Evolutionary conservation across 352 stramenopile species (phyloP).

Genomic region (Globisporangium iwayamae): DNA sequence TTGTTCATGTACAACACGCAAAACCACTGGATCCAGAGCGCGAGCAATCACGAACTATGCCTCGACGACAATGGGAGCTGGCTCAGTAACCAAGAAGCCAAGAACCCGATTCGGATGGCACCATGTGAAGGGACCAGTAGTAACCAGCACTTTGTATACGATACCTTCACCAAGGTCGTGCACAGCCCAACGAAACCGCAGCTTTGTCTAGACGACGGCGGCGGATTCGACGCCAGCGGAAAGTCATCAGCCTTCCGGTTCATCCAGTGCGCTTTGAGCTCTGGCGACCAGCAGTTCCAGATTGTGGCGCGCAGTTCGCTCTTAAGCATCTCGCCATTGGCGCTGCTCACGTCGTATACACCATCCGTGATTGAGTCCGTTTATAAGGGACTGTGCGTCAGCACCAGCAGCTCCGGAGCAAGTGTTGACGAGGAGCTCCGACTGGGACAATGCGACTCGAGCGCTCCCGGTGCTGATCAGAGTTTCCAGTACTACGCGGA

Average conservation of each 20-base stretch:
- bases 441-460: slow-evolving; percentile 2
- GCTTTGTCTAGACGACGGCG: slow-evolving; percentile 14
- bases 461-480: not conserved
- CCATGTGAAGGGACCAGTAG: not conserved
- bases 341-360: not conserved
- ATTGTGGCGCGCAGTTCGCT: not conserved
- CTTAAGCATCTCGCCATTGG: not conserved
- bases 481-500: slow-evolving; percentile 10
- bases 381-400: slow-evolving; percentile 12
- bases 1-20: slow-evolving; percentile 10
- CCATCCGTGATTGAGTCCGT: slow-evolving; percentile 12
- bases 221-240: not conserved
- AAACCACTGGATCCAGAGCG: slow-evolving; percentile 8
- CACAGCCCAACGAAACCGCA: slow-evolving; percentile 1
- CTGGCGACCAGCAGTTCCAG: slow-evolving; percentile 14
- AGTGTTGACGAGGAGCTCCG: not conserved
- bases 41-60: not conserved
- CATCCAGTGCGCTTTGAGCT: not conserved
- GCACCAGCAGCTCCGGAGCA: not conserved
- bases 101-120: slow-evolving; percentile 1
- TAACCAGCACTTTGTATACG: slow-evolving; percentile 15
- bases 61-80: slow-evolving; percentile 11
- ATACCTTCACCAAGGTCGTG: slow-evolving; percentile 1
- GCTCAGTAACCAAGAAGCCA: not conserved
- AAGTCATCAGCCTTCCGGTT: slow-evolving; percentile 5